These are phyloP conservation scores for Salicornia ramosissima DNA, from an alignment of 148 eudicot species.

Conservation along the genomic window DNA sequence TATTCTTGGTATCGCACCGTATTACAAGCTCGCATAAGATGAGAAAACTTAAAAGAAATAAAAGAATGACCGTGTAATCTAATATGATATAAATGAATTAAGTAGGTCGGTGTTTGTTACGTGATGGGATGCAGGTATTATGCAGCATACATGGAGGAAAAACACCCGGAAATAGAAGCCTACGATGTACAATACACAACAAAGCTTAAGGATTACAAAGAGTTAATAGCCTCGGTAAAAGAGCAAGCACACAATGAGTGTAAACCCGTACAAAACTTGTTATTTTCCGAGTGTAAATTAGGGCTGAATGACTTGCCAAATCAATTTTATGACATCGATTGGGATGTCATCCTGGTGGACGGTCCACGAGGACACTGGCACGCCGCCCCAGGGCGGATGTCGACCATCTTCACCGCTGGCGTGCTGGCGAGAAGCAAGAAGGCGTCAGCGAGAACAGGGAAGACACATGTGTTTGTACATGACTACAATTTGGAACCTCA, in stretches of 20 bases:
- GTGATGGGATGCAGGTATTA: constrained; percentile 23
- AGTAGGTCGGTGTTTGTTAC: too few species aligned
- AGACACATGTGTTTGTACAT: constrained; percentile 31
- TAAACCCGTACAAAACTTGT: constrained; percentile 31
- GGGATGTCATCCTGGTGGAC: constrained; percentile 34
- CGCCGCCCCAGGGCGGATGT: constrained; percentile 32
- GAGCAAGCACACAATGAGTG: constrained; percentile 31
- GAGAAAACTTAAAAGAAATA: too few species aligned
- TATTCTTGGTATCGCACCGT: too few species aligned
- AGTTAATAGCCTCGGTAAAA: constrained; percentile 19
- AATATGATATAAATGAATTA: too few species aligned
- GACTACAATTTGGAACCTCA: constrained; percentile 32
- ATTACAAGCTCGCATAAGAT: too few species aligned
- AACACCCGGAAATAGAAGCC: constrained; percentile 32
- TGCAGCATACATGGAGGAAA: constrained; percentile 30
- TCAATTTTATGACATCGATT: constrained; percentile 35
- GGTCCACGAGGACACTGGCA: constrained; percentile 29
- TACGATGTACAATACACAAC: constrained; percentile 45
- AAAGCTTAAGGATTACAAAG: constrained; percentile 18
- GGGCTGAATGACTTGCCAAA: constrained; percentile 41
- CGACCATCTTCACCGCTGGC: constrained; percentile 28
- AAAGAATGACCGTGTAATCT: too few species aligned
- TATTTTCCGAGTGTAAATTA: constrained; percentile 38
- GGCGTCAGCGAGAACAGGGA: constrained; percentile 18
- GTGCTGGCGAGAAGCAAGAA: constrained; percentile 34